A percentile compares a stretch with the other conserved stretches of the same genome.
These are phyloP conservation scores for Anthostomella pinea DNA, from an alignment of 2,329 filamentous ascomycete genomes.

Conservation along the genomic window DNA sequence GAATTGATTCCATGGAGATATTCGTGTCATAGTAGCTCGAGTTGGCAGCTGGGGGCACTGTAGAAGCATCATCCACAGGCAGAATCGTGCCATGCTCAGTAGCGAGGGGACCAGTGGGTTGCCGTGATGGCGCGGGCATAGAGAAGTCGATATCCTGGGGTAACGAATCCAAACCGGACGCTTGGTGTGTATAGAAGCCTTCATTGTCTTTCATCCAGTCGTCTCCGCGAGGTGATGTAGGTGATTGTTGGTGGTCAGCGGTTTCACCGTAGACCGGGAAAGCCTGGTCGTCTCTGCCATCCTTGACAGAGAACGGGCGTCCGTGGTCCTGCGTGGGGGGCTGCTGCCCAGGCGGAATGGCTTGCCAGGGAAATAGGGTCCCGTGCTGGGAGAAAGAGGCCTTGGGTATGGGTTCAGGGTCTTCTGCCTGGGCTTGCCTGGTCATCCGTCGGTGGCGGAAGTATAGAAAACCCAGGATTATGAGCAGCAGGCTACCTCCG, in stretches of 20 bases:
- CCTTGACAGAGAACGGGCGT: slow-evolving; percentile 16
- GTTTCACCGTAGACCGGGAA: slow-evolving; percentile 11
- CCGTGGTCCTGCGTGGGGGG: slow-evolving; percentile 8
- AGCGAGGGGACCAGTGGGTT: slow-evolving; percentile 18
- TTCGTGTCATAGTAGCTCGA: slow-evolving; percentile 33
- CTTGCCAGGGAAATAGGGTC: slow-evolving; percentile 17
- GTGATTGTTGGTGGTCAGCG: slow-evolving; percentile 15
- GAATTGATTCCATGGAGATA: slow-evolving; percentile 33
- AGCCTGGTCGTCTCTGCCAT: slow-evolving; percentile 15
- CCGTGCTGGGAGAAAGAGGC: slow-evolving; percentile 10
- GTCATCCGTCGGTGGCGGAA: slow-evolving; percentile 29
- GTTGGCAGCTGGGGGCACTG: slow-evolving; percentile 29
- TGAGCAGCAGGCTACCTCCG: slow-evolving; percentile 27
- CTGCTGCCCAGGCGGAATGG: slow-evolving; percentile 13
- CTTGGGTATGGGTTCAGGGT: slow-evolving; percentile 17
- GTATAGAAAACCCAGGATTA: slow-evolving; percentile 33
- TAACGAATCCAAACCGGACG: slow-evolving; percentile 16
- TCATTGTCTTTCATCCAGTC: slow-evolving; percentile 19
- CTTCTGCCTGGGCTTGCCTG: slow-evolving; percentile 21
- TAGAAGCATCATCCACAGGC: slow-evolving; percentile 18
- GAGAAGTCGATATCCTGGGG: slow-evolving; percentile 22
- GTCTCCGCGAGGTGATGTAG: slow-evolving; percentile 16
- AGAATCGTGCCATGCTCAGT: slow-evolving; percentile 14
- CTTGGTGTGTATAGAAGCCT: slow-evolving; percentile 14
- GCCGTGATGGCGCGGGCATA: slow-evolving; percentile 19